phyloP scores from a whole-genome alignment of 2,329 filamentous ascomycete genomes.

The Huntiella bhutanensis region DNA sequence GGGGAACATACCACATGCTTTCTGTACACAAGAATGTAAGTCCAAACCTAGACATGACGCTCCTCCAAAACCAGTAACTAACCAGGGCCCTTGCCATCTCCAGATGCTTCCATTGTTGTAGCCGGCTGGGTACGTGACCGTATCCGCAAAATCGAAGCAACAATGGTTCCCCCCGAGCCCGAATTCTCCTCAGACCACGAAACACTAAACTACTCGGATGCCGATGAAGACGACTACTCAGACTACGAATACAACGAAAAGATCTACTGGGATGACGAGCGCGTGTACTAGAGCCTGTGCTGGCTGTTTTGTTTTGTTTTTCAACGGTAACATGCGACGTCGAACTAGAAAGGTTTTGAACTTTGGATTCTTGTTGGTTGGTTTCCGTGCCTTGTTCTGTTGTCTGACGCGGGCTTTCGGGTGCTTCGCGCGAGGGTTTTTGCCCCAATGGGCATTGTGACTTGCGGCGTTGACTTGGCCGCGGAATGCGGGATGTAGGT shows the following conservation, averaged over 20 bases:
- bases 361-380: too few species aligned
- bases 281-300: slow-evolving; percentile 8
- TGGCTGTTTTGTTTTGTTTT: too few species aligned
- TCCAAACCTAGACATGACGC: slow-evolving; percentile 8
- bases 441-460: too few species aligned
- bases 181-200: slow-evolving; percentile 7
- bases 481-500: too few species aligned
- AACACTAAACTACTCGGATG: slow-evolving; percentile 8
- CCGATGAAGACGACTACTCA: slow-evolving; percentile 1
- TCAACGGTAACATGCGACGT: too few species aligned
- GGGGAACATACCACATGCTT: slow-evolving; percentile 37
- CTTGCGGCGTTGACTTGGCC: too few species aligned
- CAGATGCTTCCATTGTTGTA: slow-evolving; percentile 10
- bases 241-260: slow-evolving; percentile 6
- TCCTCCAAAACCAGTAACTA: neutral
- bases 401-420: neutral
- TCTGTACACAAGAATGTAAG: slow-evolving; percentile 29
- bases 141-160: slow-evolving; percentile 11
- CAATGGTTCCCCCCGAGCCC: slow-evolving; percentile 7
- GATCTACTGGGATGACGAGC: slow-evolving; percentile 12
- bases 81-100: neutral
- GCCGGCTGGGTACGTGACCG: slow-evolving; percentile 11
- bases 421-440: neutral
- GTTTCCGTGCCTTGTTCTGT: neutral
- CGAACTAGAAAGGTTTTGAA: too few species aligned